Conservation (phyloP, 495 filamentous ascomycete genomes). For the Annulohypoxylon maeteangense region DNA sequence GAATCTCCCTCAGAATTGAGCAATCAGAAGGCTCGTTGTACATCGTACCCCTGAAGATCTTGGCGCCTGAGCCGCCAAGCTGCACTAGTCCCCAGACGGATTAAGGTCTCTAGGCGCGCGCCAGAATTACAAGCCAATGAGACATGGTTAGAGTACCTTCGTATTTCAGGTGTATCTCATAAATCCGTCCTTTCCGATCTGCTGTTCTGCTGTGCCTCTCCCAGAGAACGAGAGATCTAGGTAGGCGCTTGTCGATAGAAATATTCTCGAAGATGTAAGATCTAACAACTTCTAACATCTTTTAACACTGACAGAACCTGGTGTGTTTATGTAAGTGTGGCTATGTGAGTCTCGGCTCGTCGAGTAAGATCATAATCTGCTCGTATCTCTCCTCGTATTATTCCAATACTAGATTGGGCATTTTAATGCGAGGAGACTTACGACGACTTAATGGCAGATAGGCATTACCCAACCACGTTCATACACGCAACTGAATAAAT, state of each 20-base stretch:
- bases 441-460: neutral
- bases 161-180: neutral
- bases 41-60: constrained; percentile 39
- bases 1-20: neutral
- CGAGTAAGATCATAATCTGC: neutral
- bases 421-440: neutral
- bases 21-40: constrained; percentile 10
- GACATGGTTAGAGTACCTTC: neutral
- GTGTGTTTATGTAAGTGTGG: neutral
- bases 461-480: no score
- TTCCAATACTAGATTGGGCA: neutral
- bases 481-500: no score
- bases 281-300: neutral
- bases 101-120: constrained; percentile 37
- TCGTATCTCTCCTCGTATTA: neutral
- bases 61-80: constrained; percentile 36
- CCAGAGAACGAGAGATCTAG: neutral
- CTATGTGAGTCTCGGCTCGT: neutral
- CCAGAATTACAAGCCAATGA: constrained; percentile 20
- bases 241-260: constrained; percentile 8
- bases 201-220: neutral
- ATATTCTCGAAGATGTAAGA: neutral
- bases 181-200: neutral
- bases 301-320: neutral
- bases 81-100: constrained; percentile 23